These are phyloP conservation scores for Choiromyces venosus DNA, from an alignment of 495 filamentous ascomycete species.

Conservation along the genomic window DNA sequence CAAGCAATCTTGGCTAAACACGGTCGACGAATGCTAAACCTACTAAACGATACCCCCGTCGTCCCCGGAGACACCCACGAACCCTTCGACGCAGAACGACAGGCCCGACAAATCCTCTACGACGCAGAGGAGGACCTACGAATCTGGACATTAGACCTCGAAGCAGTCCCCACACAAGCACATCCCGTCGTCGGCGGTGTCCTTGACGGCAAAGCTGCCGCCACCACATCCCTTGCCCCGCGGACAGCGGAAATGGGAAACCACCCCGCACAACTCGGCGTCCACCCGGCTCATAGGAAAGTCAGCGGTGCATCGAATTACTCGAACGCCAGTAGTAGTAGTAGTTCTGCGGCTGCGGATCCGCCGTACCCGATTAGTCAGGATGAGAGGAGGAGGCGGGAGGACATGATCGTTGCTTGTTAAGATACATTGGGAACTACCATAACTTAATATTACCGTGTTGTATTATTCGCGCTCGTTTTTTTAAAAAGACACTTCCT, in stretches of 20 bases:
- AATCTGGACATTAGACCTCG: conserved; percentile 60
- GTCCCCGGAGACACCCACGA: conserved; percentile 74
- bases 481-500: background rate
- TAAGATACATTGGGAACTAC: conserved; percentile 5
- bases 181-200: conserved; percentile 28
- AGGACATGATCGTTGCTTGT: conserved; percentile 11
- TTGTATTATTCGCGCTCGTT: background rate
- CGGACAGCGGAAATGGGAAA: background rate
- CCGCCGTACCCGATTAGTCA: conserved; percentile 35
- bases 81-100: conserved; percentile 57
- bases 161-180: conserved; percentile 50
- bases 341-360: conserved; percentile 13
- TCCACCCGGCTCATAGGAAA: conserved; percentile 32
- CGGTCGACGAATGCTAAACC: conserved; percentile 73
- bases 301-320: conserved; percentile 16
- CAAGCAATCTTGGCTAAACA: conserved; percentile 88
- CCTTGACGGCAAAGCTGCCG: conserved; percentile 26
- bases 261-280: conserved; percentile 21
- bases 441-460: background rate
- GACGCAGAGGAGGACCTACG: conserved; percentile 85
- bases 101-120: conserved; percentile 77
- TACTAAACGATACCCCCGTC: conserved; percentile 86
- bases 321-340: background rate
- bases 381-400: conserved; percentile 12
- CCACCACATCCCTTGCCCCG: conserved; percentile 2